Percentiles rank a stretch among this genome's conserved stretches.
Evolutionary conservation across 345 rosid genomes (phyloP).

Genomic region (Trapa incisa): DNA sequence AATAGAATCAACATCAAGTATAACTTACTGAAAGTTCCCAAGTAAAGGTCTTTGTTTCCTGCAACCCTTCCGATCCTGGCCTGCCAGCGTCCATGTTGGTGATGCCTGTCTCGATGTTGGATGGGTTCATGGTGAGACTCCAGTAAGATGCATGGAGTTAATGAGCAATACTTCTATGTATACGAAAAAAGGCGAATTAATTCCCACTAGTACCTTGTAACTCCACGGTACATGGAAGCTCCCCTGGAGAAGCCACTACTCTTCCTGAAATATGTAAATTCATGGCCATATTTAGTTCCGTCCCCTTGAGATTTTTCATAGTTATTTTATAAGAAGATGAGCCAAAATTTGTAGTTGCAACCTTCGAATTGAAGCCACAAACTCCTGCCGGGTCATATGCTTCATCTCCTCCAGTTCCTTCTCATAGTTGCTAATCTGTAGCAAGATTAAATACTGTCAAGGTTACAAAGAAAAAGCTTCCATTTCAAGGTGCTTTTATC

Average conservation of each 20-base stretch:
- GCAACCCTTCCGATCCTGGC: conserved; percentile 99
- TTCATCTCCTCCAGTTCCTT: conserved; percentile 98
- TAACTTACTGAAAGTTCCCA: conserved; percentile 91
- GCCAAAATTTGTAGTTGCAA: conserved; percentile 1
- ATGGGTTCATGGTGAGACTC: background rate
- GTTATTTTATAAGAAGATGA: background rate
- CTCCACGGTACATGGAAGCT: conserved; percentile 99
- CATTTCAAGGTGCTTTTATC: background rate
- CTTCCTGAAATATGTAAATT: conserved; percentile 37
- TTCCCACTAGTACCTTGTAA: conserved; percentile 48
- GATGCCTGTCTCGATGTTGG: conserved; percentile 46
- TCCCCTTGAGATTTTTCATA: background rate
- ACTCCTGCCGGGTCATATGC: conserved; percentile 97
- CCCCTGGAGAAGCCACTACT: conserved; percentile 99
- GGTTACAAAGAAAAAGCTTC: no score
- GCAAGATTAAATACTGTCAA: background rate
- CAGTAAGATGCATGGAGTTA: background rate
- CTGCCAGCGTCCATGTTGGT: conserved; percentile 99
- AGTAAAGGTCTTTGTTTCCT: conserved; percentile 96
- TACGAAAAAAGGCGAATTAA: no score
- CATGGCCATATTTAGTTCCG: no score
- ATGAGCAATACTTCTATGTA: no score
- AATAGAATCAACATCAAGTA: no score
- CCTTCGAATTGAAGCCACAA: conserved; percentile 96
- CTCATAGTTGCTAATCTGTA: conserved; percentile 82